Base-by-base conservation (phyloP, 31 red algal species). In the Endocladia muricata region DNA sequence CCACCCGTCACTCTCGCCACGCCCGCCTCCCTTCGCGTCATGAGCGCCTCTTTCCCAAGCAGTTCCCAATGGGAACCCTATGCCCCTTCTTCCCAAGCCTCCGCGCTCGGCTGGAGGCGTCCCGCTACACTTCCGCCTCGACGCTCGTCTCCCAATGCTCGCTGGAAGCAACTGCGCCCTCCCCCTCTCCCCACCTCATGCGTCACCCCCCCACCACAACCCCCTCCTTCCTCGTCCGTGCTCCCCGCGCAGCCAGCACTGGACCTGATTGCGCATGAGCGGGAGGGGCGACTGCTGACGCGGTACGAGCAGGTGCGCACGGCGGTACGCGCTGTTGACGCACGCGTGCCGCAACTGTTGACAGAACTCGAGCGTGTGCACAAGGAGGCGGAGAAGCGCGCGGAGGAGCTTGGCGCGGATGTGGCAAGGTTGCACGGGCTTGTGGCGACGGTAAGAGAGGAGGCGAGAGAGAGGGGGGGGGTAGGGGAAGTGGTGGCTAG, bases 1-100 rank as follows among this genome's bases (percentile, higher is more conserved):
- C 1, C 36, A 44, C 36, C 41, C 70, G 4, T 54, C 70, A 52
- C 37, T 23, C 31, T 32, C 42, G 32, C 52, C 35, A 32, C 26
- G 40, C 43, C 1, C 78, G 5, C 44, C 28, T 35, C 44, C 26
- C 38, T 33, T 41, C 3, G 11, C 43, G 30, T 29, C 43, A 82
- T 82, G 78, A 82, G 78, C 66, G 41, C 63, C 36, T 59, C 47
- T 55, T 82, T 82, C 49, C 78, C 78, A 41, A 82, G 61, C 61
- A 67, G 61, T 33, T 32, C 44, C 19, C 37, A 54, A 63, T 82
- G 78, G 78, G 78, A 82, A 37, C 78, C 78, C 11, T 82, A 59
- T 66, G 66, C 65, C 48, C 60, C 63, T 22, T 72, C 65, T n/a
- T 66, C 70, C 54, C 78, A 82, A 47, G 42, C 52, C 31, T 47